Conservation (phyloP, 305 asterid species). For the Galium porrigens region DNA sequence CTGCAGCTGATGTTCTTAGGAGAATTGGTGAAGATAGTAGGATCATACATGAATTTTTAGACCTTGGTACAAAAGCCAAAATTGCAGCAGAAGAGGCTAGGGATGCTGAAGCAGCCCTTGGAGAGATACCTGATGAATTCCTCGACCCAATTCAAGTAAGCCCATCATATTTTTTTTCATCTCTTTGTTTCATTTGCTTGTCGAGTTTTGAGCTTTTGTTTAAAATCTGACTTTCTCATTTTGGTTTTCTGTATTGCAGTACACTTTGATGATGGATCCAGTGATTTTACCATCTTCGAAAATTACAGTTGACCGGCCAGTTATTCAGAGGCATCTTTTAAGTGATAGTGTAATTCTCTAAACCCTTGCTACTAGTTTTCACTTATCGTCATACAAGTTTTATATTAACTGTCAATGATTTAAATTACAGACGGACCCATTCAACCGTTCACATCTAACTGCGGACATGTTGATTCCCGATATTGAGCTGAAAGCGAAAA, state of each 20-base stretch:
- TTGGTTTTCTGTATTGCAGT: slow-evolving; percentile 39
- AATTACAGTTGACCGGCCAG: slow-evolving; percentile 67
- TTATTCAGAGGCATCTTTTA: slow-evolving; percentile 87
- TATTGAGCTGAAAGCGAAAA: slow-evolving; percentile 70
- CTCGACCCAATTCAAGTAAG: slow-evolving; percentile 91
- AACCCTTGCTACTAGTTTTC: background rate
- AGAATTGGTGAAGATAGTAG: slow-evolving; percentile 69
- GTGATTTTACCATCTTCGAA: slow-evolving; percentile 82
- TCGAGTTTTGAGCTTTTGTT: background rate
- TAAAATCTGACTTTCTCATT: background rate
- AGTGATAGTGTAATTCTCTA: slow-evolving; percentile 50
- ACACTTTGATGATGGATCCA: slow-evolving; percentile 89
- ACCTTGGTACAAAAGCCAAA: slow-evolving; percentile 69
- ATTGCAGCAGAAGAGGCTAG: slow-evolving; percentile 70
- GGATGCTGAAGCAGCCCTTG: slow-evolving; percentile 93
- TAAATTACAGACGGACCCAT: slow-evolving; percentile 74
- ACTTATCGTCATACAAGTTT: background rate
- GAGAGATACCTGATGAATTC: slow-evolving; percentile 97
- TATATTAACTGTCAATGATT: slow-evolving; percentile 15
- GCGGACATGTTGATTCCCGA: slow-evolving; percentile 77
- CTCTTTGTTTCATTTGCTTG: background rate
- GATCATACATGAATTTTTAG: slow-evolving; percentile 55
- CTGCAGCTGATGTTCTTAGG: slow-evolving; percentile 65
- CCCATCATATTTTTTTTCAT: background rate
- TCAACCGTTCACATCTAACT: slow-evolving; percentile 80